These are phyloP conservation scores for Neospora caninum DNA, from an alignment of 169 alveolate species.

Conservation along the genomic window DNA sequence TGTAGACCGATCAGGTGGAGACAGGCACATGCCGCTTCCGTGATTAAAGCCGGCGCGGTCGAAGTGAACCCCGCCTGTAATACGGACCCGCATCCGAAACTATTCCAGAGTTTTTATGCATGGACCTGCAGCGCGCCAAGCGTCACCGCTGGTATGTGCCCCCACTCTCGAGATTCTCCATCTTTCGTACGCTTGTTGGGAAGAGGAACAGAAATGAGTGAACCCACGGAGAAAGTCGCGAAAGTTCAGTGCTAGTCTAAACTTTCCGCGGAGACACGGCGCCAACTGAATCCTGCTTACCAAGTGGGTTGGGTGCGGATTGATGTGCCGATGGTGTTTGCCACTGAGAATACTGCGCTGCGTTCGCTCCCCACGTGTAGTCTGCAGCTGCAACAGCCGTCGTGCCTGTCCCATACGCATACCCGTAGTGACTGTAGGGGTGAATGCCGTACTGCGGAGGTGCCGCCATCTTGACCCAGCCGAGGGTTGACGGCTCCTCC, in stretches of 20 bases:
- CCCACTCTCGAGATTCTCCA: no score
- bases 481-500: neutral
- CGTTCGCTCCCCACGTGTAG: constrained; percentile 53
- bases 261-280: neutral
- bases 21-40: no score
- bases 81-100: no score
- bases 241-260: neutral
- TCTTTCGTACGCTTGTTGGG: no score
- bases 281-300: neutral
- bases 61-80: no score
- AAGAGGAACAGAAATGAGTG: no score
- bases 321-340: constrained; percentile 3
- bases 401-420: constrained; percentile 28
- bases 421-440: constrained; percentile 43
- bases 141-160: no score
- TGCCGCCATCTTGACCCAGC: constrained; percentile 16
- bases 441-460: constrained; percentile 26
- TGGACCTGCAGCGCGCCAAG: no score
- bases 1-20: no score
- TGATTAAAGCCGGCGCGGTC: no score
- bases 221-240: no score
- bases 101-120: no score
- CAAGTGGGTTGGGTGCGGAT: constrained; percentile 39
- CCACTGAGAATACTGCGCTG: constrained; percentile 45
- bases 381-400: constrained; percentile 43